Conservation (phyloP, 345 rosid genomes). For the Alliaria petiolata region DNA sequence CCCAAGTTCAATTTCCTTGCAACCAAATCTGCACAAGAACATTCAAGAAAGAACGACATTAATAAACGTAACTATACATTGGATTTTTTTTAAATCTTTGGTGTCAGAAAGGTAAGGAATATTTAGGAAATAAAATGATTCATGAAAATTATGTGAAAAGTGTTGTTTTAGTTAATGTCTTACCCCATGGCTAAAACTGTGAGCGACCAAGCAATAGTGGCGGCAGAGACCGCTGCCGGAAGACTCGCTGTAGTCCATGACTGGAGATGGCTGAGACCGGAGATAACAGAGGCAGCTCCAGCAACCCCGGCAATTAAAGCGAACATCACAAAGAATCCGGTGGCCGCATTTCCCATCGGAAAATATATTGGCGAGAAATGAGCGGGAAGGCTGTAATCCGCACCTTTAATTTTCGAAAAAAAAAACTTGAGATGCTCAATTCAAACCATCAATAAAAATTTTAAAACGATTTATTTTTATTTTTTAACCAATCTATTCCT, state of each 20-base stretch:
- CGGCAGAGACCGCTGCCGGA: conserved; percentile 74
- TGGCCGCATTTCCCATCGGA: conserved; percentile 97
- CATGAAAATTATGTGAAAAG: neutral
- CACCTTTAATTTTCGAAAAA: conserved; percentile 41
- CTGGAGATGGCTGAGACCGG: conserved; percentile 68
- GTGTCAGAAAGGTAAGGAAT: neutral
- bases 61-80: neutral
- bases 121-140: neutral
- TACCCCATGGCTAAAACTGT: conserved; percentile 93
- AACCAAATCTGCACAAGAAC: conserved; percentile 56
- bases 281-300: conserved; percentile 70
- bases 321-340: conserved; percentile 84
- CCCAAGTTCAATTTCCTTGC: conserved; percentile 80
- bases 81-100: neutral
- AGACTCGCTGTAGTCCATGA: conserved; percentile 53
- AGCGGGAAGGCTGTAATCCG: conserved; percentile 65
- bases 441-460: neutral
- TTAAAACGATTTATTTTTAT: neutral
- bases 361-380: conserved; percentile 90
- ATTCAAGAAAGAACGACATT: neutral
- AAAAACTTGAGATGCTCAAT: neutral
- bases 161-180: neutral
- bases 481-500: too few species aligned
- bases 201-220: conserved; percentile 80
- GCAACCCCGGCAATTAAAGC: conserved; percentile 83